A percentile compares a stretch with the other conserved stretches of the same genome.
Conservation (phyloP, 179 eudicot genomes). For the Silene vulgaris region DNA sequence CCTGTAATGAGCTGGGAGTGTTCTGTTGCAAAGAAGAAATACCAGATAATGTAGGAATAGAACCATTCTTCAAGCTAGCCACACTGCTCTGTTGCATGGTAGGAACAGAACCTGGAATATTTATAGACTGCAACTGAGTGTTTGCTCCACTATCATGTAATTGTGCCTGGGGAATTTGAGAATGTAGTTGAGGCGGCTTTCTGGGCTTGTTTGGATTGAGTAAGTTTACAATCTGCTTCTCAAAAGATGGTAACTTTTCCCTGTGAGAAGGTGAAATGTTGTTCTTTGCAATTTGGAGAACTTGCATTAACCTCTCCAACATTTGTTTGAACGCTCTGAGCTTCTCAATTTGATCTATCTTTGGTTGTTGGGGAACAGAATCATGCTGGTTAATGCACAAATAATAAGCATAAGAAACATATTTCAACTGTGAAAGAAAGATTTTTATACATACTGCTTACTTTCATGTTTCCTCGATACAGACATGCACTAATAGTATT, state of each 20-base stretch:
- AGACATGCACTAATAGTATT: not conserved
- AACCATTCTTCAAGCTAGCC: constrained; percentile 54
- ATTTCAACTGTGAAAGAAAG: not conserved
- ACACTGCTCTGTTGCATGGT: constrained; percentile 55
- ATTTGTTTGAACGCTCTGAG: constrained; percentile 58
- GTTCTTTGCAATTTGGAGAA: constrained; percentile 53
- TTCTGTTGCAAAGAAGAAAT: constrained; percentile 52
- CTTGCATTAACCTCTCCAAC: constrained; percentile 58
- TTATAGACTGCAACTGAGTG: constrained; percentile 53
- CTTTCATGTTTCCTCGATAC: not conserved
- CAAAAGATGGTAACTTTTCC: constrained; percentile 57
- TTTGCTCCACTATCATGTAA: constrained; percentile 56
- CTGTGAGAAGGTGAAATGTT: constrained; percentile 37
- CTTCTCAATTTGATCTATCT: constrained; percentile 56
- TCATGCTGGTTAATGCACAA: constrained; percentile 57
- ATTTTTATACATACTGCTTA: not conserved
- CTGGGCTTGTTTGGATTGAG: constrained; percentile 61
- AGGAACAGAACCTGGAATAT: constrained; percentile 47
- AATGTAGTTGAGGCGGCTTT: constrained; percentile 52
- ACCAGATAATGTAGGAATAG: constrained; percentile 50
- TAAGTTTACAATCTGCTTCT: constrained; percentile 63
- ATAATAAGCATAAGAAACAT: constrained; percentile 21
- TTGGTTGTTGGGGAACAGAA: constrained; percentile 63
- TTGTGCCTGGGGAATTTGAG: constrained; percentile 65
- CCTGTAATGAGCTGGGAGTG: constrained; percentile 46